Evolutionary conservation across 805 yeast genomes (phyloP), one percentile per base, ranked within the genome.

Genomic region (Saturnispora mendoncae): DNA sequence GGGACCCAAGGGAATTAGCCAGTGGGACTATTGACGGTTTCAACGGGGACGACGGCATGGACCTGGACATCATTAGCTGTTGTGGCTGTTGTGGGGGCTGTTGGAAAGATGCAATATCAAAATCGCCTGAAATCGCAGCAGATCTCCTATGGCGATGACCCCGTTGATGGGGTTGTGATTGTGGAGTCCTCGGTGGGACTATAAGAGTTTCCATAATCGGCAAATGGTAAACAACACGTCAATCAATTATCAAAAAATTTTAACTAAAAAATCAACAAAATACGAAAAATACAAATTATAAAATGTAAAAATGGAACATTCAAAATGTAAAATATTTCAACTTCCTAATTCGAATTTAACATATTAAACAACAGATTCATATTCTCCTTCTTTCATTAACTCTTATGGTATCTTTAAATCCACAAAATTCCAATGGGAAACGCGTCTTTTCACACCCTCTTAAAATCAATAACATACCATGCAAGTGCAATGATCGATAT

Each of bases 81-180:
- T 17, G 50, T 18, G 49, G 41, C 7, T 49, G 33, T 9, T 45
- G 44, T 19, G 49, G 54, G 5, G 41, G 31, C 14, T 36, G 39
- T 19, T 48, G 52, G 10, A 55, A 30, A 47, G 41, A 52, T 39
- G 29, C 53, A 26, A 58, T 39, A 51, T 83, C 92, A 55, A 84
- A 82, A 56, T 86, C 95, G 4, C 92, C 92, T 7, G 92, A 82
- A 6, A 86, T 80, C 0, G 95, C 95, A 18, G 90, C 87, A 0
- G 95, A 85, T 39, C 95, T 66, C 53, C 84, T 74, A 54, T 86
- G 95, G 34, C 84, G 74, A 61, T 86, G 95, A 2, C 78, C 75
- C 47, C 74, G 65, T 52, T 64, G 65, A 38, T 45, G 6, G 10
- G 26, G 36, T 17, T 54, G 51, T 34, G 47, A 25, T 14, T 57